Base-by-base conservation (phyloP, 306 rosid species). In the Gynostemma pentaphyllum region DNA sequence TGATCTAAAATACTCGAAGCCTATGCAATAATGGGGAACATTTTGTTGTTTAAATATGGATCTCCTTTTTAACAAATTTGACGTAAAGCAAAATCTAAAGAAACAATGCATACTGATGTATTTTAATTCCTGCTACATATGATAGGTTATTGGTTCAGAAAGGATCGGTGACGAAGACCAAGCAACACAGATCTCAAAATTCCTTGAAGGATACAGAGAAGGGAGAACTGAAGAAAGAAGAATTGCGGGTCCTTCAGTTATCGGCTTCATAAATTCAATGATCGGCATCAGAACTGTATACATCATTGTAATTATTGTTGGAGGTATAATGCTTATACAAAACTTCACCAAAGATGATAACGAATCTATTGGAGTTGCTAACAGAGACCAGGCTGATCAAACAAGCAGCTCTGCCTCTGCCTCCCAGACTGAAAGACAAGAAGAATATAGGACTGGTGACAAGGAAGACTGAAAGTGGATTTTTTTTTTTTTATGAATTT, bases 111-210 rank as follows among this genome's bases (percentile, higher is more conserved):
- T 3, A 29, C 12, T 29, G 32, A 50, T 2, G 32, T 50, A 50
- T 29, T 32, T 56, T 9, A 53, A 69, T 62, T 72, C 45, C 16
- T 70, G 42, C 7, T 54, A 32, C 49, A 26, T 56, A 14, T 39
- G 18, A 53, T 64, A 94, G 99, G 97, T 94, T 42, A 79, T 45
- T 45, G 99, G 80, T 52, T 86, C 85, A 12, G 95, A 94, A 77
- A 82, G 78, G 72, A 76, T 88, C 15, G 65, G 36, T 28, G 97
- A 73, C 22, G 87, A 83, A 67, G 90, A 94, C 72, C 88, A 84
- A 34, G 97, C 86, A 62, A 79, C 87, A 11, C 83, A 76, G 64
- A 80, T 94, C 56, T 76, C 94, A 1, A 78, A 68, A 66, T 86
- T 94, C 62, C 57, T 94, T 2, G 84, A 79, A 81, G 95, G 97